phyloP scores from a whole-genome alignment of 1,284 basidiomycete species.

The Kalmanozyma brasiliensis region DNA sequence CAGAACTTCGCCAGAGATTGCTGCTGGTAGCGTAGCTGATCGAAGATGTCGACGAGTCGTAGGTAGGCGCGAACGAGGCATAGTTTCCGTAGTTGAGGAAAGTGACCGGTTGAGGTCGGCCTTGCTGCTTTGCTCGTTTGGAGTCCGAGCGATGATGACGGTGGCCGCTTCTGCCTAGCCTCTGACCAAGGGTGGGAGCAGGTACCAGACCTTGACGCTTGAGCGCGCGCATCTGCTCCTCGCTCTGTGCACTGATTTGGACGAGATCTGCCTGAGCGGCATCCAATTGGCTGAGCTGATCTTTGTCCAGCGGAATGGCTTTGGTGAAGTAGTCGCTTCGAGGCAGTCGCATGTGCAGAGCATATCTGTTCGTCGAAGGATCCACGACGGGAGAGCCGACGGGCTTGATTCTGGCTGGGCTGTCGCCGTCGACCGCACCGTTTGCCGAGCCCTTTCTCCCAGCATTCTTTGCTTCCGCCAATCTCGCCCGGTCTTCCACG shows the following conservation, averaged over 20 bases:
- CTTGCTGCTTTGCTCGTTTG: constrained; percentile 18
- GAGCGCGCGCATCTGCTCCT: constrained; percentile 26
- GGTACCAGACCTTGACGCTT: constrained; percentile 31
- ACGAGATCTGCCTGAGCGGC: constrained; percentile 58
- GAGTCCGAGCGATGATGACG: constrained; percentile 31
- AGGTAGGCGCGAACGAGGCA: constrained; percentile 58
- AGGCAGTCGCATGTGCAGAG: constrained; percentile 64
- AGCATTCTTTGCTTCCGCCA: constrained; percentile 20
- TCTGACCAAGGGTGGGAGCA: constrained; percentile 43
- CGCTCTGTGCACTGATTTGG: constrained; percentile 46
- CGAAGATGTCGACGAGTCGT: constrained; percentile 52
- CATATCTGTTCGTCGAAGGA: constrained; percentile 36
- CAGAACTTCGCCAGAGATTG: constrained; percentile 29
- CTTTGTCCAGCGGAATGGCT: constrained; percentile 41
- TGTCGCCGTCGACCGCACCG: not conserved
- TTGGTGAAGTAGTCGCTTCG: constrained; percentile 64
- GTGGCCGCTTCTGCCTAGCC: constrained; percentile 19
- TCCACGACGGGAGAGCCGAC: constrained; percentile 4
- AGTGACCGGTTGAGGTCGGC: constrained; percentile 28
- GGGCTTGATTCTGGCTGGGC: not conserved
- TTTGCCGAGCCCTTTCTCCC: constrained; percentile 3
- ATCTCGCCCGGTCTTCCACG: constrained; percentile 20
- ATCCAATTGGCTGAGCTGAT: constrained; percentile 33
- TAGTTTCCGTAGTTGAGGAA: constrained; percentile 61
- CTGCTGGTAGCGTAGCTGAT: constrained; percentile 35